phyloP scores from a whole-genome alignment of 306 rosid genomes.

The Casuarina cunninghamiana region DNA sequence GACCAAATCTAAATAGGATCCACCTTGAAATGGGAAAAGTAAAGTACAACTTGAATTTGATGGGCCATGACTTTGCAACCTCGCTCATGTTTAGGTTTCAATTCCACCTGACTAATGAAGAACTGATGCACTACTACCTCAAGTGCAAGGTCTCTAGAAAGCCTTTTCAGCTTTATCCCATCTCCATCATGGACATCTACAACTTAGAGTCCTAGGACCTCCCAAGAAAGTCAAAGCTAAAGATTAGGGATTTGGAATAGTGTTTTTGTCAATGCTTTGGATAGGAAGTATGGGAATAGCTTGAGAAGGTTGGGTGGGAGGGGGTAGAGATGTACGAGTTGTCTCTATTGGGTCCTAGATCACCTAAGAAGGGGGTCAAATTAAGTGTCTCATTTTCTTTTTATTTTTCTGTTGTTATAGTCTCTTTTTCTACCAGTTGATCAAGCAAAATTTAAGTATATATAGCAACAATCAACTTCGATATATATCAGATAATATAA shows the following conservation, averaged over 20 bases:
- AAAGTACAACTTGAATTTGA: conserved; percentile 16
- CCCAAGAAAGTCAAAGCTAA: conserved; percentile 77
- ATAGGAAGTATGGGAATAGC: conserved; percentile 78
- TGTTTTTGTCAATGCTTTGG: conserved; percentile 76
- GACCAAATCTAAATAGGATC: no score
- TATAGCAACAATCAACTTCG: no score
- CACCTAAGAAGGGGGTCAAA: no score
- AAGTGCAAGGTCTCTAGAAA: conserved; percentile 64
- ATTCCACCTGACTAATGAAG: conserved; percentile 93
- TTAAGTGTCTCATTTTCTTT: no score
- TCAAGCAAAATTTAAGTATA: no score
- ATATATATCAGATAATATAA: no score
- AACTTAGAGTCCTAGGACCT: conserved; percentile 93
- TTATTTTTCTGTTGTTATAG: no score
- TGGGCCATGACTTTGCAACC: conserved; percentile 40
- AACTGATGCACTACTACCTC: conserved; percentile 68
- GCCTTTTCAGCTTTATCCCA: conserved; percentile 47
- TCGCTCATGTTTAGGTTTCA: conserved; percentile 81
- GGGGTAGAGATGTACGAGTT: no score
- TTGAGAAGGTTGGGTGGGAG: conserved; percentile 27
- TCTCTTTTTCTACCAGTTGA: no score
- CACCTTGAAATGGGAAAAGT: no score
- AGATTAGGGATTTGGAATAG: conserved; percentile 81
- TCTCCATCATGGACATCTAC: conserved; percentile 71
- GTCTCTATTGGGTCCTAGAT: no score